Percentiles rank a stretch among this genome's conserved stretches.
Conservation (phyloP, 2,329 filamentous ascomycete genomes). For the Sporothrix inflata region DNA sequence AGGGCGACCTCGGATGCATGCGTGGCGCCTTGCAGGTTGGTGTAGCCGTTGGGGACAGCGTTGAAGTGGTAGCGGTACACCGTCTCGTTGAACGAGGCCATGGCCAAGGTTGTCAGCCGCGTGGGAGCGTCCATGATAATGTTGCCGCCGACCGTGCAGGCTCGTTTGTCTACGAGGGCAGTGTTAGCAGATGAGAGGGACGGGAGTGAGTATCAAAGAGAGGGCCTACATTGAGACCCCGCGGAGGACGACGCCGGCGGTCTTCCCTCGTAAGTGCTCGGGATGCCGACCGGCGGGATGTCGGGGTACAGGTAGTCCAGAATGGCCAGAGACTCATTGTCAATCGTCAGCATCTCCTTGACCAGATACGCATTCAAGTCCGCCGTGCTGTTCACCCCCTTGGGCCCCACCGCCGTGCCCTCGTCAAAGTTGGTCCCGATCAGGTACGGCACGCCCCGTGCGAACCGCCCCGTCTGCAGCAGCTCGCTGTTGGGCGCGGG, state of each 20-base stretch:
- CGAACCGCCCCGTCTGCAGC: conserved; percentile 19
- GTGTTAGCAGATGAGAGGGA: not conserved
- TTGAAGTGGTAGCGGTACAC: conserved; percentile 57
- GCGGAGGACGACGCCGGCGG: not conserved
- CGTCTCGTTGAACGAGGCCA: conserved; percentile 39
- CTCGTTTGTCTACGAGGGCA: conserved; percentile 36
- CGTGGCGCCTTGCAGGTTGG: conserved; percentile 46
- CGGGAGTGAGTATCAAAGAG: not conserved
- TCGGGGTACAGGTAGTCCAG: conserved; percentile 41
- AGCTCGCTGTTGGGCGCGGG: conserved; percentile 4
- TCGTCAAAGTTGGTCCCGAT: conserved; percentile 28
- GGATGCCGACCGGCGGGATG: conserved; percentile 79
- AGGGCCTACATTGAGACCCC: not conserved
- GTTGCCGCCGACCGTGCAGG: conserved; percentile 50
- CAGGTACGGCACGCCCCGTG: conserved; percentile 21
- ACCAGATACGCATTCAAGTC: not conserved
- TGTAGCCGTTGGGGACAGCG: conserved; percentile 49
- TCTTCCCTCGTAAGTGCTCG: conserved; percentile 85
- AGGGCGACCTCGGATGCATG: conserved; percentile 57
- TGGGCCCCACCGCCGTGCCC: conserved; percentile 42
- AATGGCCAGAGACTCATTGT: not conserved
- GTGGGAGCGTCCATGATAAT: conserved; percentile 53
- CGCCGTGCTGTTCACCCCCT: not conserved
- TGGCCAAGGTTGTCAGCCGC: conserved; percentile 50
- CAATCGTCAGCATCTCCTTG: not conserved